phyloP scores from a whole-genome alignment of 345 rosid genomes.

The Ceriops decandra region DNA sequence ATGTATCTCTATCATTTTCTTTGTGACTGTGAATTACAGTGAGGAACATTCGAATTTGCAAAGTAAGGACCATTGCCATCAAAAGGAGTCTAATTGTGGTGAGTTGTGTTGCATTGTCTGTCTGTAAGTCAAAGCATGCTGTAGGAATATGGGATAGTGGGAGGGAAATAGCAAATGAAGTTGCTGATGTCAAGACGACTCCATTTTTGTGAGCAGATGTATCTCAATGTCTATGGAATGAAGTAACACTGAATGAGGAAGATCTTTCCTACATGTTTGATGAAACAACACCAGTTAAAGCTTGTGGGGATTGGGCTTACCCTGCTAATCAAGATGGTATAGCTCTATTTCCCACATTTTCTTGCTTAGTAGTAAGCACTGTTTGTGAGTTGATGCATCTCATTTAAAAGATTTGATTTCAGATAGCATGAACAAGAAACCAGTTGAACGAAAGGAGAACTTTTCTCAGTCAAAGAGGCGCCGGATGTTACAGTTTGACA shows the following conservation, averaged over 20 bases:
- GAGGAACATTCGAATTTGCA: constrained; percentile 43
- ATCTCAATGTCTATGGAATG: constrained; percentile 40
- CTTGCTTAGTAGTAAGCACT: background rate
- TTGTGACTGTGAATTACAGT: constrained; percentile 21
- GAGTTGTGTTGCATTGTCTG: constrained; percentile 15
- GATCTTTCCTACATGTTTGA: constrained; percentile 80
- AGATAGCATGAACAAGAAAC: constrained; percentile 51
- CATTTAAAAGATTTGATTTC: constrained; percentile 18
- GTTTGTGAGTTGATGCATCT: constrained; percentile 11
- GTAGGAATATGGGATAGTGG: background rate
- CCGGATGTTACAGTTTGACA: constrained; percentile 80
- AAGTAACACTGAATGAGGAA: constrained; percentile 66
- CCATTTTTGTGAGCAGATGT: constrained; percentile 22
- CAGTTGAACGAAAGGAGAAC: constrained; percentile 45
- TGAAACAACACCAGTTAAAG: constrained; percentile 80
- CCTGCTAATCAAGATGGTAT: constrained; percentile 45
- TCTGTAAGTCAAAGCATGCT: background rate
- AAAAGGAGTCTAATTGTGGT: constrained; percentile 40
- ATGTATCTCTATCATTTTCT: background rate
- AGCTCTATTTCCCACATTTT: constrained; percentile 4
- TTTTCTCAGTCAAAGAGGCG: constrained; percentile 73
- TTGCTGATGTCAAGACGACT: background rate
- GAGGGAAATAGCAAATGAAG: background rate
- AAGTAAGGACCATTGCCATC: constrained; percentile 24
- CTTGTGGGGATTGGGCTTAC: constrained; percentile 68